Percentiles rank a stretch among this genome's conserved stretches.
These are phyloP conservation scores for Closterium sp. DNA, from an alignment of 139 green algal species.

Conservation along the genomic window DNA sequence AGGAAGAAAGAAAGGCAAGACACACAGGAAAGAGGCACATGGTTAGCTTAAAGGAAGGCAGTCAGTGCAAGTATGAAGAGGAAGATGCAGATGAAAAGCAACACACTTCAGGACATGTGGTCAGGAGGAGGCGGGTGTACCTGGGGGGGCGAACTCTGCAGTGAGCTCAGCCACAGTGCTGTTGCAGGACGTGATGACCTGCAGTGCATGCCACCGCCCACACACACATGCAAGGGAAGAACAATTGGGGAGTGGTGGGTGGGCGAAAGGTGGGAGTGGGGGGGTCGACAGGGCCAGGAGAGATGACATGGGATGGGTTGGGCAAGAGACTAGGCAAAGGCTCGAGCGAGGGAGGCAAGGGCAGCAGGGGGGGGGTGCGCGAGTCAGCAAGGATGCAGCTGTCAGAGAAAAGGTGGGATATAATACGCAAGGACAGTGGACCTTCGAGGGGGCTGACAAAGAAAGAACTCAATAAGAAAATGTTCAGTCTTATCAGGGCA, in stretches of 20 bases:
- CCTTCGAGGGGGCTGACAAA: too few species aligned
- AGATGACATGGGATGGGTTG: not conserved
- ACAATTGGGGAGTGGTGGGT: not conserved
- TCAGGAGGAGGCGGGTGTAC: too few species aligned
- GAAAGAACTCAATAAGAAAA: too few species aligned
- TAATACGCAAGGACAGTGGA: too few species aligned
- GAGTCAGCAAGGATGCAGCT: not conserved
- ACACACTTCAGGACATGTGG: too few species aligned
- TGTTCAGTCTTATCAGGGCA: too few species aligned
- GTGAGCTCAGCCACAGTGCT: slow-evolving; percentile 55
- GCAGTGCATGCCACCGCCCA: too few species aligned
- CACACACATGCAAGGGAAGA: not conserved
- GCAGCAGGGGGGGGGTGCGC: not conserved
- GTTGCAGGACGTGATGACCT: slow-evolving; percentile 62
- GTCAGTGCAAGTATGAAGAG: not conserved
- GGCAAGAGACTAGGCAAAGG: not conserved
- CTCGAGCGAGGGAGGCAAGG: not conserved
- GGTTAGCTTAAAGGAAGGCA: too few species aligned
- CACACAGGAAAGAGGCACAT: not conserved
- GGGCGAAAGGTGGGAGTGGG: not conserved
- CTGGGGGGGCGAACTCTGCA: not conserved
- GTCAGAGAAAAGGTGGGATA: not conserved
- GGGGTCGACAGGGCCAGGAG: not conserved
- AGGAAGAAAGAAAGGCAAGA: not conserved
- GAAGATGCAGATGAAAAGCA: not conserved